Conservation (phyloP, 805 yeast species). For the Sporopachydermia lactativora region DNA sequence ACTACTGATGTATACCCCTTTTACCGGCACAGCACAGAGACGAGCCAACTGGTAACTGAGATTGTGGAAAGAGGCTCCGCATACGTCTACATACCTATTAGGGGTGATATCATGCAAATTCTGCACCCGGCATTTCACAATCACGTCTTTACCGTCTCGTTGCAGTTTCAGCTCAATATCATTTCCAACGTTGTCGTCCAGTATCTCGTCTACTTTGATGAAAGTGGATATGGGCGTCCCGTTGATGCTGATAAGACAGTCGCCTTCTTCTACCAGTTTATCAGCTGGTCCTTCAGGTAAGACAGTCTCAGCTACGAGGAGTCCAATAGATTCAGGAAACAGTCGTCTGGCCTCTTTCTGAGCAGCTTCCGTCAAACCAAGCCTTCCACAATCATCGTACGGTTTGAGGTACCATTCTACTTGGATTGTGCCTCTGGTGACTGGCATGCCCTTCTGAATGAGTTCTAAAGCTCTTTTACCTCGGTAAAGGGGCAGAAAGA, state of each 20-base stretch:
- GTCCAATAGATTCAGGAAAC: constrained; percentile 66
- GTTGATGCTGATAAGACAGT: constrained; percentile 62
- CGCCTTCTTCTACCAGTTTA: constrained; percentile 67
- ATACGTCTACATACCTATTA: constrained; percentile 60
- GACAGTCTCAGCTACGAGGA: constrained; percentile 70
- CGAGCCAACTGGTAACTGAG: constrained; percentile 84
- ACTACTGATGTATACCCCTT: constrained; percentile 68
- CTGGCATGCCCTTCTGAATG: constrained; percentile 40
- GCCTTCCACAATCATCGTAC: constrained; percentile 77
- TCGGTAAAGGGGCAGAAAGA: constrained; percentile 75
- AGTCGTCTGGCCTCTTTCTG: constrained; percentile 53
- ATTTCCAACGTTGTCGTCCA: constrained; percentile 58
- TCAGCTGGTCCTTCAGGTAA: constrained; percentile 81
- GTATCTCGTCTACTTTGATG: constrained; percentile 66
- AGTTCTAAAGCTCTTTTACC: constrained; percentile 72
- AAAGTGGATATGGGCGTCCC: constrained; percentile 53
- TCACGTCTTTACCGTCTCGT: constrained; percentile 55
- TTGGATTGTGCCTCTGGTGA: constrained; percentile 86
- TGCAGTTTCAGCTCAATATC: constrained; percentile 43
- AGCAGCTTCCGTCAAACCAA: constrained; percentile 65
- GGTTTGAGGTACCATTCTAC: constrained; percentile 82
- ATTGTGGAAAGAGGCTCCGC: constrained; percentile 79
- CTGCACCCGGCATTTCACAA: constrained; percentile 41
- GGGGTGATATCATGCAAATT: constrained; percentile 79
- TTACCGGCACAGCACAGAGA: constrained; percentile 67